Percentiles rank a stretch among this genome's conserved stretches.
These are phyloP conservation scores for Wallacemonas rigidus DNA, from an alignment of 208 protist species.

Conservation along the genomic window DNA sequence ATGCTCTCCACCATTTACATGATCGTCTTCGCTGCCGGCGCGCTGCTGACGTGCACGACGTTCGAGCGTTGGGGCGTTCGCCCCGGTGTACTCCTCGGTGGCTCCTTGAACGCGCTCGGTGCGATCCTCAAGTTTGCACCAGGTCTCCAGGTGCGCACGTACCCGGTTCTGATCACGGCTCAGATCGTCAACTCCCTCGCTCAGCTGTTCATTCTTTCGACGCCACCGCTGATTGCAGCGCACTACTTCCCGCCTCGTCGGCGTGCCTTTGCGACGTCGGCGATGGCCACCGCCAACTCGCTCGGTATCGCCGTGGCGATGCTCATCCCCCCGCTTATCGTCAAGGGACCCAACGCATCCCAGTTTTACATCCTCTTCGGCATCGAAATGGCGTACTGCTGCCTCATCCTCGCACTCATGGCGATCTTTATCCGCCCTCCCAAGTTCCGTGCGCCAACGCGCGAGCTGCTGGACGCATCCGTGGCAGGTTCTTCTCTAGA, in stretches of 20 bases:
- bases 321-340: conserved; percentile 59
- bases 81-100: conserved; percentile 52
- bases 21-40: conserved; percentile 70
- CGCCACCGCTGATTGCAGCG: conserved; percentile 67
- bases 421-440: conserved; percentile 51
- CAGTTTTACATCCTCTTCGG: conserved; percentile 68
- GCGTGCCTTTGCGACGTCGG: conserved; percentile 68
- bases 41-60: conserved; percentile 63
- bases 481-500: background rate
- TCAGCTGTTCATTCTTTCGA: conserved; percentile 76
- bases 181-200: conserved; percentile 59
- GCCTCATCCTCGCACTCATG: conserved; percentile 37
- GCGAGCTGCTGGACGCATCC: conserved; percentile 18
- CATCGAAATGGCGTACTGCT: conserved; percentile 52
- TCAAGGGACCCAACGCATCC: conserved; percentile 28
- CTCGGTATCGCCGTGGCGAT: conserved; percentile 71
- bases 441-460: conserved; percentile 35
- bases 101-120: conserved; percentile 54
- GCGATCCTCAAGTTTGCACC: conserved; percentile 62
- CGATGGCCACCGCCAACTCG: conserved; percentile 67
- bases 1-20: conserved; percentile 81
- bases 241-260: conserved; percentile 62
- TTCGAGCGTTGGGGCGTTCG: conserved; percentile 78
- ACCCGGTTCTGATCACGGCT: conserved; percentile 51
- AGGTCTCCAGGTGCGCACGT: conserved; percentile 49